phyloP scores from a whole-genome alignment of 129 eudicot species.

The Tagetes patula region DNA sequence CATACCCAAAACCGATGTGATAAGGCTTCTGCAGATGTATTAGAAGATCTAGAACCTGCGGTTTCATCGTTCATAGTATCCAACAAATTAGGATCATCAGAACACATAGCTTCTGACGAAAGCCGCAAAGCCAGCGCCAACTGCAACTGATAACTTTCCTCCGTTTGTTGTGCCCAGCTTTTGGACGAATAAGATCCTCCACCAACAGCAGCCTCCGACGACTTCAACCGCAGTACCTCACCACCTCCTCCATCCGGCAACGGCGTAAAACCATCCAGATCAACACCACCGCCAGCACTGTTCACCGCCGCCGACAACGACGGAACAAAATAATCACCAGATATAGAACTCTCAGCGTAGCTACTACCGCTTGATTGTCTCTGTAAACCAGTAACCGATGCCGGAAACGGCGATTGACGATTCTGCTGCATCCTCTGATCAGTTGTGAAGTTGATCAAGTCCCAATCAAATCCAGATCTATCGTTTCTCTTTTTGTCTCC shows the following conservation, averaged over 20 bases:
- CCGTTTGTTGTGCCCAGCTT: conserved; percentile 96
- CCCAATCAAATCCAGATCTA: conserved; percentile 61
- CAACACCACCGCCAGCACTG: conserved; percentile 43
- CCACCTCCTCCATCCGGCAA: conserved; percentile 27
- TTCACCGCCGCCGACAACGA: conserved; percentile 48
- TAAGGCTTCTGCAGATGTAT: conserved; percentile 38
- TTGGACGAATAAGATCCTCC: conserved; percentile 42
- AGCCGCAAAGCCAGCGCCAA: conserved; percentile 77
- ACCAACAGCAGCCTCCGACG: conserved; percentile 36
- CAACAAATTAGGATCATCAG: conserved; percentile 81
- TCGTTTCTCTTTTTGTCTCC: conserved; percentile 46
- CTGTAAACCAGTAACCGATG: conserved; percentile 71
- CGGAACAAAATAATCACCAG: conserved; percentile 76
- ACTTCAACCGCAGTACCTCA: conserved; percentile 16
- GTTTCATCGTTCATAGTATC: conserved; percentile 53
- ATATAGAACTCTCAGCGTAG: conserved; percentile 79
- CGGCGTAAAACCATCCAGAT: background rate
- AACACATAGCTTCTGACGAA: conserved; percentile 76
- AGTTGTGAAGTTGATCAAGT: conserved; percentile 34
- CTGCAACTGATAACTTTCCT: conserved; percentile 85
- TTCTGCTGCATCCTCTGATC: conserved; percentile 54
- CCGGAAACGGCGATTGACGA: conserved; percentile 47
- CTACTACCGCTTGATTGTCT: conserved; percentile 95
- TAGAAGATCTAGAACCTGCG: conserved; percentile 31
- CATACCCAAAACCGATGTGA: conserved; percentile 87